A percentile compares a stretch with the other conserved stretches of the same genome.
Evolutionary conservation across 352 stramenopile genomes (phyloP).

Genomic region (Globisporangium middletonii): DNA sequence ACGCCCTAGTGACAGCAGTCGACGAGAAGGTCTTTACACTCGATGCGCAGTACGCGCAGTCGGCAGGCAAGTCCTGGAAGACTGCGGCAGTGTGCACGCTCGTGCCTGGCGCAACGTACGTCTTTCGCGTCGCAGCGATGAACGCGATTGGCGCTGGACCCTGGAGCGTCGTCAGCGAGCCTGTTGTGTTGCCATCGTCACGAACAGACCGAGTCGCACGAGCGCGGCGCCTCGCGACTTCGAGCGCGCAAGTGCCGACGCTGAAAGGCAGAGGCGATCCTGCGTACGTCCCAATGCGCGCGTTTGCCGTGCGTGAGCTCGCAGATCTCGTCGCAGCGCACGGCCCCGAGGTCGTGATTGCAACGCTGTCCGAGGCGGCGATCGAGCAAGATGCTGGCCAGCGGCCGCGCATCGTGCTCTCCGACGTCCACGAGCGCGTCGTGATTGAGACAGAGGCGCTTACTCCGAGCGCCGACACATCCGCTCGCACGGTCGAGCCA

Average conservation of each 20-base stretch:
- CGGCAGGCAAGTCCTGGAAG: conserved; percentile 16
- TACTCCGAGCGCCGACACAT: not conserved
- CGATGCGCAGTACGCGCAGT: not conserved
- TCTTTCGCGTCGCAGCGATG: conserved; percentile 56
- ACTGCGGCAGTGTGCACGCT: conserved; percentile 39
- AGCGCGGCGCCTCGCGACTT: conserved; percentile 3
- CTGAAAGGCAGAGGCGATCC: conserved; percentile 46
- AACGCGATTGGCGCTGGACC: conserved; percentile 48
- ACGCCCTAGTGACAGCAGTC: not conserved
- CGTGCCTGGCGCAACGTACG: conserved; percentile 31
- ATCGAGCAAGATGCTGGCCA: not conserved
- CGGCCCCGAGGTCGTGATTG: conserved; percentile 5
- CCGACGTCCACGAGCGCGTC: conserved; percentile 46
- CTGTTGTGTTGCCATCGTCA: conserved; percentile 13
- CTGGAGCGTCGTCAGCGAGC: conserved; percentile 42
- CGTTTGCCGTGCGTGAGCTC: conserved; percentile 13
- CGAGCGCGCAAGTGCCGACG: conserved; percentile 20
- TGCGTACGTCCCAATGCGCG: conserved; percentile 23
- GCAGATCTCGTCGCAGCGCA: conserved; percentile 1
- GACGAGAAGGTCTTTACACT: conserved; percentile 11
- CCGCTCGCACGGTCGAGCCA: not conserved
- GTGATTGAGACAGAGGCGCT: not conserved
- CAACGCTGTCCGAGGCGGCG: not conserved
- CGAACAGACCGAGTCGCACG: not conserved
- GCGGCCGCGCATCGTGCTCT: conserved; percentile 36